Evolutionary conservation across 1,139 yeast species (phyloP), one percentile per base, ranked within the genome.

Genomic region (Yamadazyma buinensis): DNA sequence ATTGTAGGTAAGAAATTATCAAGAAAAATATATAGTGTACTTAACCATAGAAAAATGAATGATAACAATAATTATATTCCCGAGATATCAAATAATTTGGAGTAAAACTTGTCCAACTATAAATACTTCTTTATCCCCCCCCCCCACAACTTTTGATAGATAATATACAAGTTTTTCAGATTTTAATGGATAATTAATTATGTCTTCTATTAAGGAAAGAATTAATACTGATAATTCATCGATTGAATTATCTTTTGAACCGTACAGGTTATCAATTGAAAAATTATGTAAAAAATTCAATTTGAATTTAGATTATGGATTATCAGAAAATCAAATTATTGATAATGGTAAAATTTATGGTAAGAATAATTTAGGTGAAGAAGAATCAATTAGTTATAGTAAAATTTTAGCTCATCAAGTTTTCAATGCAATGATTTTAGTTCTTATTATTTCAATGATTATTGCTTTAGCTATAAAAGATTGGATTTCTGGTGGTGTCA

Each of bases 401-500:
- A 65, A 66, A 40, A 84, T 84, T 32, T 49, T 84, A 31, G 67
- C 84, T 36, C 83, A 81, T 43, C 95, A 84, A 52, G 66, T 80
- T 2, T 80, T 81, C 57, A 84, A 84, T 52, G 94, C 94, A 32
- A 84, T 84, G 94, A 80, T 84, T 29, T 59, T 84, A 46, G 90
- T 84, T 12, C 67, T 84, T 46, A 60, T 83, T 32, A 80, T 83
- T 35, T 80, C 92, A 20, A 79, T 82, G 87, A 61, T 80, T 27
- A 82, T 84, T 35, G 82, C 92, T 2, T 70, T 84, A 32, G 90
- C 85, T 12, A 81, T 84, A 46, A 67, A 66, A 38, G 94, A 84
- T 58, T 84, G 86, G 83, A 84, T 84, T 39, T 80, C 88, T 4
- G 94, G 90, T 35, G 94, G 94, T 35, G 94, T 84, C 22, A 81